These are phyloP conservation scores for Lycium barbarum DNA, from an alignment of 257 asterid species.

Conservation along the genomic window DNA sequence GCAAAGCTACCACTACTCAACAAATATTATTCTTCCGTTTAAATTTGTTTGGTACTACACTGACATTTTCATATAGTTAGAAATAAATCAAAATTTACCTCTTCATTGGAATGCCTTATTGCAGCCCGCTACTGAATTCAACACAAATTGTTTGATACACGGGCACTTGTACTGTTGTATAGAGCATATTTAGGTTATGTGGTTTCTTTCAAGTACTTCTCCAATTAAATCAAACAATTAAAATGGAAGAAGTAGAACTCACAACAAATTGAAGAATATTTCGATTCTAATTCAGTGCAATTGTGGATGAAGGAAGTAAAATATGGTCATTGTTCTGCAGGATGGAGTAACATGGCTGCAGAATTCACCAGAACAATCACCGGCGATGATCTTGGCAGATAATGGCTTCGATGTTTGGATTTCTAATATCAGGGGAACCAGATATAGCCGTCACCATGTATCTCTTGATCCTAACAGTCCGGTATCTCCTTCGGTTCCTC, in stretches of 20 bases:
- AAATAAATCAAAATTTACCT: not conserved
- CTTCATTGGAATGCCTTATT: not conserved
- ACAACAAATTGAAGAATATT: not conserved
- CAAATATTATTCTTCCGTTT: not conserved
- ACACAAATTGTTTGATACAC: not conserved
- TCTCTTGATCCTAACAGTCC: constrained; percentile 34
- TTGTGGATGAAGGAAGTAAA: not conserved
- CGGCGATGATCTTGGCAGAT: constrained; percentile 43
- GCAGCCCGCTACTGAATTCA: not conserved
- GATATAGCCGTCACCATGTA: constrained; percentile 39
- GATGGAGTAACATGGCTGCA: constrained; percentile 47
- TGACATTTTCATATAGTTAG: not conserved
- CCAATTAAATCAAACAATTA: constrained; percentile 13
- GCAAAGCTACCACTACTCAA: not conserved
- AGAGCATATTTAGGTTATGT: not conserved
- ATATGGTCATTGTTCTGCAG: constrained; percentile 6
- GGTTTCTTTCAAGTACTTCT: not conserved
- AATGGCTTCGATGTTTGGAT: constrained; percentile 53
- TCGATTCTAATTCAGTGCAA: not conserved
- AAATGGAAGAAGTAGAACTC: not conserved
- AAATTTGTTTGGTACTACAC: not conserved
- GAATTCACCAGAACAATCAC: constrained; percentile 40
- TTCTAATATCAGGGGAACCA: constrained; percentile 41
- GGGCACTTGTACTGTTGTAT: not conserved
- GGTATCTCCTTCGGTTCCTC: constrained; percentile 3